These are phyloP conservation scores for Beauveria brongniartii DNA, from an alignment of 2,329 filamentous ascomycete genomes.

Conservation along the genomic window DNA sequence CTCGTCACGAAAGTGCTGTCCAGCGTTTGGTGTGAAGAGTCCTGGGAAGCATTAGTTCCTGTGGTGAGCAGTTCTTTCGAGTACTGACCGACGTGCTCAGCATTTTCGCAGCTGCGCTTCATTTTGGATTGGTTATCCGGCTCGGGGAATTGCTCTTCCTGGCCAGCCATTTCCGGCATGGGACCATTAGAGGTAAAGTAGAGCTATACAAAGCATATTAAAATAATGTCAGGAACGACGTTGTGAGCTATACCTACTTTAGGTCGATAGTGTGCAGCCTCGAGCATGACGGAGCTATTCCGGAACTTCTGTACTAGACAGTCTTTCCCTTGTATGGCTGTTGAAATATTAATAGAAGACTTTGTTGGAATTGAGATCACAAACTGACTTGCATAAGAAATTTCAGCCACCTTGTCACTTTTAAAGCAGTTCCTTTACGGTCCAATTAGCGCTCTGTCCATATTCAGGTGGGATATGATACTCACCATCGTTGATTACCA, in stretches of 20 bases:
- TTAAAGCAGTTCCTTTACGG: slow-evolving; percentile 68
- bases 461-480: not conserved
- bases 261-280: slow-evolving; percentile 71
- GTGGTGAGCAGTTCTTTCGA: not conserved
- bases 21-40: slow-evolving; percentile 72
- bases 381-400: slow-evolving; percentile 86
- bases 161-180: slow-evolving; percentile 48
- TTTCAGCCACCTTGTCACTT: slow-evolving; percentile 76
- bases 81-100: slow-evolving; percentile 67
- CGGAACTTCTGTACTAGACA: slow-evolving; percentile 91
- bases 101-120: slow-evolving; percentile 80
- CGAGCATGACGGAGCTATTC: slow-evolving; percentile 93
- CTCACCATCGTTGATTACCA: slow-evolving; percentile 62
- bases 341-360: slow-evolving; percentile 19
- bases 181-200: slow-evolving; percentile 44
- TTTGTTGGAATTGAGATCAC: accelerated
- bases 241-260: slow-evolving; percentile 47
- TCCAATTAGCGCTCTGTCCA: not conserved
- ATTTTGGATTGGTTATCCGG: slow-evolving; percentile 84
- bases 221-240: not conserved
- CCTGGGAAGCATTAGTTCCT: slow-evolving; percentile 34
- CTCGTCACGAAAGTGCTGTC: slow-evolving; percentile 64
- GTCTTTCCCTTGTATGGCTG: slow-evolving; percentile 86
- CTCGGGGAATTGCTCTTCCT: slow-evolving; percentile 66
- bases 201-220: slow-evolving; percentile 28